Conservation (phyloP, 2,329 filamentous ascomycete genomes). For the Dactylellina cionopaga region DNA sequence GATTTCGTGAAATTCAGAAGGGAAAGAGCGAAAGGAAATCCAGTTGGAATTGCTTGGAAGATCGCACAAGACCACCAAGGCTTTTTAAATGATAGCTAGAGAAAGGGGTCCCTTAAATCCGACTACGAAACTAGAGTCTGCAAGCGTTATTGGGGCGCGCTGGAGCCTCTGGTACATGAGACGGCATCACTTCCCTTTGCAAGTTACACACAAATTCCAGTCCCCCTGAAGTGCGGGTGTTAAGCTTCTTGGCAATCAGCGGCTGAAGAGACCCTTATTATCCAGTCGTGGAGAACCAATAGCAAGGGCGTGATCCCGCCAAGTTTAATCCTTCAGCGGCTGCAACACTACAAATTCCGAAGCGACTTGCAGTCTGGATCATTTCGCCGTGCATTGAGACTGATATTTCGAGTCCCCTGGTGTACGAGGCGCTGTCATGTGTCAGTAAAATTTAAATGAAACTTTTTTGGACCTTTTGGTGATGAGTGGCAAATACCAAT, state of each 20-base stretch:
- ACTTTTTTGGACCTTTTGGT: too few species aligned
- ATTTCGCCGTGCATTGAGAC: too few species aligned
- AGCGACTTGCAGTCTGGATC: too few species aligned
- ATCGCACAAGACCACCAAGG: not conserved
- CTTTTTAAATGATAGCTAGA: slow-evolving; percentile 7
- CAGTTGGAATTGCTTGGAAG: not conserved
- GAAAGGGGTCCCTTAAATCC: slow-evolving; percentile 25
- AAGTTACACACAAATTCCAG: slow-evolving; percentile 17
- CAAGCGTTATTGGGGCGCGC: slow-evolving; percentile 8
- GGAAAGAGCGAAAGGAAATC: too few species aligned
- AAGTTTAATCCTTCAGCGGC: slow-evolving; percentile 32
- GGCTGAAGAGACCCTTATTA: slow-evolving; percentile 22
- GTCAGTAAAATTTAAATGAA: too few species aligned
- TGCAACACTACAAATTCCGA: too few species aligned
- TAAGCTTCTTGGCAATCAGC: slow-evolving; percentile 21
- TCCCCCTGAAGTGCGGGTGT: slow-evolving; percentile 5
- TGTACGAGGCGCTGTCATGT: too few species aligned
- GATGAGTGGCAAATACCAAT: slow-evolving; percentile 5
- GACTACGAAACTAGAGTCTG: slow-evolving; percentile 20
- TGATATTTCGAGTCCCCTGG: too few species aligned
- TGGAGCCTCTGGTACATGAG: not conserved
- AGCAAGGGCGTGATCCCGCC: slow-evolving; percentile 15
- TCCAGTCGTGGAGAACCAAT: slow-evolving; percentile 7
- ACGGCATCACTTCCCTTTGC: not conserved
- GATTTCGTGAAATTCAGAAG: too few species aligned